These are phyloP conservation scores for Ogataea paradorogensis DNA, from an alignment of 805 yeast genomes.

Conservation along the genomic window DNA sequence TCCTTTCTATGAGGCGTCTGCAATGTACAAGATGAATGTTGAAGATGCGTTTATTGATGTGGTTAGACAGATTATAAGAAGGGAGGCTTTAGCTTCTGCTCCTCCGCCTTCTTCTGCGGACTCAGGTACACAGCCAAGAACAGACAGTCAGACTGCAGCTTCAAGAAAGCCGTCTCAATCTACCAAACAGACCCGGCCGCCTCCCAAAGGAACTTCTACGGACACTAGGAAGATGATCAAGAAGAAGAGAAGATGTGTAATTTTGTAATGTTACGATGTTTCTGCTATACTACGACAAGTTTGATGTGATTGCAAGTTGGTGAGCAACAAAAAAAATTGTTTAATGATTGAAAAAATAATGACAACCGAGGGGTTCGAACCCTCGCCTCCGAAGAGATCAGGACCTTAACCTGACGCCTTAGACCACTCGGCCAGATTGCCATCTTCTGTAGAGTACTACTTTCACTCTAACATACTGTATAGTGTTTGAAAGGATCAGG, in stretches of 20 bases:
- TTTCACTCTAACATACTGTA: too few species aligned
- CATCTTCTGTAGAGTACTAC: constrained; percentile 12
- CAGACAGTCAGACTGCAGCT: constrained; percentile 4
- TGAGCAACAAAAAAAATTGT: constrained; percentile 1
- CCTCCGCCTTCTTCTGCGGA: constrained; percentile 7
- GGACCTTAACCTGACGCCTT: constrained; percentile 52
- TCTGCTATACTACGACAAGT: constrained; percentile 1
- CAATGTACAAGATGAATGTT: constrained; percentile 85
- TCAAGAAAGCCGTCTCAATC: constrained; percentile 5
- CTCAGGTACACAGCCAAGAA: constrained; percentile 6
- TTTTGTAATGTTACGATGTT: constrained; percentile 10
- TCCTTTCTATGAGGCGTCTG: constrained; percentile 91
- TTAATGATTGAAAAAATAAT: constrained; percentile 31
- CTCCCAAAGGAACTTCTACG: constrained; percentile 1
- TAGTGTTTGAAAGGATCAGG: background rate
- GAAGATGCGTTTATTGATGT: constrained; percentile 88
- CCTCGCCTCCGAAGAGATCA: constrained; percentile 85
- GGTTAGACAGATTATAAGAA: constrained; percentile 83
- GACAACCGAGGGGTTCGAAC: constrained; percentile 85
- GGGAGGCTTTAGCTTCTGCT: constrained; percentile 43
- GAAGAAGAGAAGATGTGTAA: constrained; percentile 22
- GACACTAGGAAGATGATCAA: constrained; percentile 11
- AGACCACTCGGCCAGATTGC: constrained; percentile 46
- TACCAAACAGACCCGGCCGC: constrained; percentile 2
- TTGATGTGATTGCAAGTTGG: background rate